Conservation (phyloP, 169 alveolate genomes). For the Cryptosporidium sp. region DNA sequence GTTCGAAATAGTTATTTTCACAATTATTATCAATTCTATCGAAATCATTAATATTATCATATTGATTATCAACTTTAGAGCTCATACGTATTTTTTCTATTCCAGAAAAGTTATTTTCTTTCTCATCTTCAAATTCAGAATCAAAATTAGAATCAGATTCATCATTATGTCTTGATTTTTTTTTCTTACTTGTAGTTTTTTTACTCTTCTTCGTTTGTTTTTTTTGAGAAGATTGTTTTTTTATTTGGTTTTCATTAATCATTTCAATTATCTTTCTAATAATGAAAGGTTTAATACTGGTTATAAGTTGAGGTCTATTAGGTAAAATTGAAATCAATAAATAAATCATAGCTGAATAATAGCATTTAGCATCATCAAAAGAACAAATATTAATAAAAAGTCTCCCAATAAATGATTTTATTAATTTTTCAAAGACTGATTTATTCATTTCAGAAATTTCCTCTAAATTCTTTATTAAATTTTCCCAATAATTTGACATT, state of each 20-base stretch:
- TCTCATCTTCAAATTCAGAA: background rate
- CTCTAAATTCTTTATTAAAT: constrained; percentile 6
- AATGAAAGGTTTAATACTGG: constrained; percentile 44
- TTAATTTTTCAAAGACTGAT: background rate
- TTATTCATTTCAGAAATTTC: constrained; percentile 8
- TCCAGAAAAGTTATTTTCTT: constrained; percentile 58
- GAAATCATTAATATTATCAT: too few relatives aligned
- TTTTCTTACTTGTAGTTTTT: background rate
- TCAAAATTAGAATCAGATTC: background rate
- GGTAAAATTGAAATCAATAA: constrained; percentile 36
- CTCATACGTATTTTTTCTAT: background rate
- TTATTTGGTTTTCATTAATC: constrained; percentile 22
- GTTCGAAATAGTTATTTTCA: constrained; percentile 1
- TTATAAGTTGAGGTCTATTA: constrained; percentile 43
- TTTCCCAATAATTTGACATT: constrained; percentile 28
- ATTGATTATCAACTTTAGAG: background rate
- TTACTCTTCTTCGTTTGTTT: background rate
- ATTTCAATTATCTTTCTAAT: constrained; percentile 46
- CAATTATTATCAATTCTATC: background rate
- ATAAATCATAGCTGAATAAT: constrained; percentile 73
- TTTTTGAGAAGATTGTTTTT: background rate
- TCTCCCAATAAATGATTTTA: constrained; percentile 33
- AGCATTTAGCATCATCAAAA: constrained; percentile 13
- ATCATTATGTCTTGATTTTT: background rate
- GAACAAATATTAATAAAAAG: constrained; percentile 31